A percentile compares a stretch with the other conserved stretches of the same genome.
phyloP scores from a whole-genome alignment of 352 stramenopile genomes.

The Globisporangium ultimum region DNA sequence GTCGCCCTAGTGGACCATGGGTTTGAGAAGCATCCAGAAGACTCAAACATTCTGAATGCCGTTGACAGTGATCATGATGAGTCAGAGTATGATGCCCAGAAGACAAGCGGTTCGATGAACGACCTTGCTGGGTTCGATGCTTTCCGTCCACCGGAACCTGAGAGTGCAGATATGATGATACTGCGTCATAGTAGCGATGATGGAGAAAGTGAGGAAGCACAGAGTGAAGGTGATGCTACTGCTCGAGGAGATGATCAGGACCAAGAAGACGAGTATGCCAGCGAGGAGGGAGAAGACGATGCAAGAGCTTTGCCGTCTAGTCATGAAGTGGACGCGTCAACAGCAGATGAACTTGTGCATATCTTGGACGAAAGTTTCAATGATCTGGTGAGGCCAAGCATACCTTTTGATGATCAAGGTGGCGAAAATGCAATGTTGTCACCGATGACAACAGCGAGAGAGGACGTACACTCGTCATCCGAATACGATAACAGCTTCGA shows the following conservation, averaged over 20 bases:
- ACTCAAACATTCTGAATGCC: neutral
- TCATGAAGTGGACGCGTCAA: conserved; percentile 6
- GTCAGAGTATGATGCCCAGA: neutral
- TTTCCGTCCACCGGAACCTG: neutral
- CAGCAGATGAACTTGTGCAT: conserved; percentile 38
- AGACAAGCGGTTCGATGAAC: neutral
- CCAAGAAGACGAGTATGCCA: neutral
- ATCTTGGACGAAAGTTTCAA: conserved; percentile 61
- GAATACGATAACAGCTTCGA: conserved; percentile 62
- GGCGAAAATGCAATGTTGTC: neutral
- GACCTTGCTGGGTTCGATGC: neutral
- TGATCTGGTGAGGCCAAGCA: conserved; percentile 17
- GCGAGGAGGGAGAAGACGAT: neutral
- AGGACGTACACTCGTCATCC: neutral
- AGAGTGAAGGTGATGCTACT: neutral
- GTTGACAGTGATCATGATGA: neutral
- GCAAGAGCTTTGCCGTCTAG: neutral
- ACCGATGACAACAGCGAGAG: conserved; percentile 4
- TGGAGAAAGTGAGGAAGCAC: neutral
- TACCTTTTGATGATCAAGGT: neutral
- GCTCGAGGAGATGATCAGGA: neutral
- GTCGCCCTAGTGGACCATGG: conserved; percentile 12
- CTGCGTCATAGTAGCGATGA: conserved; percentile 1
- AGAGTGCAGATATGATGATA: conserved; percentile 13
- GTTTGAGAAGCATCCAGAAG: conserved; percentile 11